phyloP scores from a whole-genome alignment of 345 rosid genomes.

The Isatis tinctoria region DNA sequence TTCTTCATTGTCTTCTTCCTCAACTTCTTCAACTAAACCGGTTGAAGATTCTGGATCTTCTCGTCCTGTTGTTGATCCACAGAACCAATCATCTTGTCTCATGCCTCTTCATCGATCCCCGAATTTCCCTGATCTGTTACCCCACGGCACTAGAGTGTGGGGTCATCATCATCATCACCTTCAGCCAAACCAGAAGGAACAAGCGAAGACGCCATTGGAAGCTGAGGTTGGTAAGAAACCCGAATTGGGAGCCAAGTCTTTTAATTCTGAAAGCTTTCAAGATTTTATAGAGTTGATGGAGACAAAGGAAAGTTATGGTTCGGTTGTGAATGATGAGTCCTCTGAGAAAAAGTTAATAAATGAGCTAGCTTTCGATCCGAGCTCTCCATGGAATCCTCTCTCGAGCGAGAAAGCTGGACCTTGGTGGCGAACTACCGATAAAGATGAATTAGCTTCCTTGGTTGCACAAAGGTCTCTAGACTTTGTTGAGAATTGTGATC shows the following conservation, averaged over 20 bases:
- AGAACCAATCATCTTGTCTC: conserved; percentile 46
- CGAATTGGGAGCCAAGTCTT: conserved; percentile 12
- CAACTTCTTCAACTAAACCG: conserved; percentile 44
- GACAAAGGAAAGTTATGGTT: conserved; percentile 37
- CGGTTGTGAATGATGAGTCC: conserved; percentile 32
- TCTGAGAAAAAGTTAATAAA: conserved; percentile 25
- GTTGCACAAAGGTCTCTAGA: conserved; percentile 79
- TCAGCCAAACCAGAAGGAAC: conserved; percentile 33
- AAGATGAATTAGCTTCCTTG: conserved; percentile 76
- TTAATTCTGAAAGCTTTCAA: conserved; percentile 31
- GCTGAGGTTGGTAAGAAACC: conserved; percentile 41
- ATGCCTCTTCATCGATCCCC: conserved; percentile 51
- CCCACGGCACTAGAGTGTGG: conserved; percentile 68
- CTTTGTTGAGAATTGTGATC: conserved; percentile 76
- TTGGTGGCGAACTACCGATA: conserved; percentile 85
- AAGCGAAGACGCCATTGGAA: conserved; percentile 41
- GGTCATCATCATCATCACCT: conserved; percentile 56
- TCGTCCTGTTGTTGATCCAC: conserved; percentile 36
- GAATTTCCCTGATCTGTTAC: conserved; percentile 42
- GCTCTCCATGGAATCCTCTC: conserved; percentile 53
- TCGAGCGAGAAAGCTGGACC: conserved; percentile 57
- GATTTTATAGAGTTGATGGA: conserved; percentile 43
- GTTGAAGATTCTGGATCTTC: conserved; percentile 54
- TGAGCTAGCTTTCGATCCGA: conserved; percentile 45
- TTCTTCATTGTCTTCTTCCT: conserved; percentile 61